phyloP scores from a whole-genome alignment of 495 filamentous ascomycete species.

The Saxophila tyrrhenica region DNA sequence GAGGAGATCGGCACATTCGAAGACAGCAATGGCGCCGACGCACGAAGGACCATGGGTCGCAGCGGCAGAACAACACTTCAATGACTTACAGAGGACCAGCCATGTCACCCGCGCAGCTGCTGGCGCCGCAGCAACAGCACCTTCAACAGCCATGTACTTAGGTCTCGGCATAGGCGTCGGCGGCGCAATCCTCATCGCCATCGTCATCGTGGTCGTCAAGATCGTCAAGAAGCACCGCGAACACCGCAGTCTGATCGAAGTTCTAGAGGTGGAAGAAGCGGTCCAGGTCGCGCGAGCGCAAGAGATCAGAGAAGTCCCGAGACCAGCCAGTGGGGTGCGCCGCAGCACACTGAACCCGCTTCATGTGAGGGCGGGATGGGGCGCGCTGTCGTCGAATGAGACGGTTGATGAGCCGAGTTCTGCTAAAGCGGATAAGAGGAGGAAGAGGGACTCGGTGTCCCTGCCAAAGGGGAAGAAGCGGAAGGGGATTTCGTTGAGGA shows the following conservation, averaged over 20 bases:
- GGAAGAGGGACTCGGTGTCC: slow-evolving; percentile 8
- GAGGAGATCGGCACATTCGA: neutral
- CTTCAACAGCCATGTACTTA: neutral
- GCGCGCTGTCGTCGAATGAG: slow-evolving; percentile 14
- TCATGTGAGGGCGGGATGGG: slow-evolving; percentile 12
- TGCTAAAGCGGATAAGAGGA: neutral
- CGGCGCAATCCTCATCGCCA: neutral
- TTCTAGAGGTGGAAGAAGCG: slow-evolving; percentile 8
- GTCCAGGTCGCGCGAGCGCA: slow-evolving; percentile 8
- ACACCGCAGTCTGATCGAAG: neutral
- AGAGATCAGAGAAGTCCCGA: slow-evolving; percentile 8
- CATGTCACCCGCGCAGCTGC: too few relatives aligned
- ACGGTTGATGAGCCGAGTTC: slow-evolving; percentile 5
- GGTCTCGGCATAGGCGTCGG: slow-evolving; percentile 4
- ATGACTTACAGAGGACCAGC: too few relatives aligned
- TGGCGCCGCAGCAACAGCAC: neutral
- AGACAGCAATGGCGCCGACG: neutral
- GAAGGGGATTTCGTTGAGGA: slow-evolving; percentile 10
- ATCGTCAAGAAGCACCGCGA: neutral
- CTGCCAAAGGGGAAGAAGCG: slow-evolving; percentile 7
- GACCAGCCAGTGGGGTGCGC: slow-evolving; percentile 3
- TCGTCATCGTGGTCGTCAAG: neutral
- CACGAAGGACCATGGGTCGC: too few relatives aligned
- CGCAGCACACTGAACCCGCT: slow-evolving; percentile 5
- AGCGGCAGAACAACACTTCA: too few relatives aligned